A percentile compares a stretch with the other conserved stretches of the same genome.
Conservation (phyloP, 176 grass and related monocot species). For the Thalia dealbata region DNA sequence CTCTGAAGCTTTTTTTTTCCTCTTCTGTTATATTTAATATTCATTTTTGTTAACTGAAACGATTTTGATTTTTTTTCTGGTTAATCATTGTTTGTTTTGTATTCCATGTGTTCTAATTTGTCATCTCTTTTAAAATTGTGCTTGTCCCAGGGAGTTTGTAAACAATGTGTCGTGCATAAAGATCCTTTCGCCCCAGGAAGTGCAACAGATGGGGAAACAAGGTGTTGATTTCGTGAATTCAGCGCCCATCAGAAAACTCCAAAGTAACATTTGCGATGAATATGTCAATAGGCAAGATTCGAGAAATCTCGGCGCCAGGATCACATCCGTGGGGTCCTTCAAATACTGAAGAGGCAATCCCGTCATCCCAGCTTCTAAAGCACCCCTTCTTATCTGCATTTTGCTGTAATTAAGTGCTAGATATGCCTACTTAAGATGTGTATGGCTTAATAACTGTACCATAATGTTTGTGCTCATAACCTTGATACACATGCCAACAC, state of each 20-base stretch:
- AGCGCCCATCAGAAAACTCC: conserved; percentile 36
- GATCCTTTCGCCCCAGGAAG: conserved; percentile 90
- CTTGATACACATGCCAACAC: conserved; percentile 30
- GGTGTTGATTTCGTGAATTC: conserved; percentile 64
- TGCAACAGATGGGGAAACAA: conserved; percentile 87
- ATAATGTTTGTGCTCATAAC: conserved; percentile 32
- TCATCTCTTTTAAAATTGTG: not conserved
- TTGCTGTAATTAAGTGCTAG: conserved; percentile 2
- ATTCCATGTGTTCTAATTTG: not conserved
- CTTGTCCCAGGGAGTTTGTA: conserved; percentile 77
- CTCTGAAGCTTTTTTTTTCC: not conserved
- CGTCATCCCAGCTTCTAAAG: conserved; percentile 13
- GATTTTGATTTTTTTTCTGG: not conserved
- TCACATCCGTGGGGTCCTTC: conserved; percentile 56
- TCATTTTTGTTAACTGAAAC: not conserved
- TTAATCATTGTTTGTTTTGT: not conserved
- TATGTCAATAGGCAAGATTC: conserved; percentile 64
- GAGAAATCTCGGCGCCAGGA: conserved; percentile 59
- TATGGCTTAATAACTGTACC: conserved; percentile 55
- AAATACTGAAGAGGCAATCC: conserved; percentile 58
- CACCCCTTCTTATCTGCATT: not conserved
- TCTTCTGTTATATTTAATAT: not conserved
- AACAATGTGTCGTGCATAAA: conserved; percentile 92
- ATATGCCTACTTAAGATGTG: conserved; percentile 24
- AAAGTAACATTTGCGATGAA: conserved; percentile 53